These are phyloP conservation scores for Phytophthora meadii DNA, from an alignment of 352 stramenopile genomes.

Conservation along the genomic window DNA sequence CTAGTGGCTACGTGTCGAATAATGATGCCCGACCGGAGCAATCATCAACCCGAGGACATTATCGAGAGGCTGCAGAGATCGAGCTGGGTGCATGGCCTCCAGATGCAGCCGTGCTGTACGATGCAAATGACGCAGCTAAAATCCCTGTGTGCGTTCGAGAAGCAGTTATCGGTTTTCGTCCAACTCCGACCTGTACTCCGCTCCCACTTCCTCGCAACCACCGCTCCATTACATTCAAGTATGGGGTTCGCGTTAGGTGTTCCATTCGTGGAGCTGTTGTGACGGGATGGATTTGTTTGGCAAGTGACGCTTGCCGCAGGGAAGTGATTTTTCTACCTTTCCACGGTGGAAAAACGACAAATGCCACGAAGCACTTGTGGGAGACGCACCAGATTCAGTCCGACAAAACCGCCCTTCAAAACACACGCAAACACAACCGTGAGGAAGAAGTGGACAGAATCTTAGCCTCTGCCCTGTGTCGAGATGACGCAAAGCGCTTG, in stretches of 20 bases:
- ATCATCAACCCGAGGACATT: not conserved
- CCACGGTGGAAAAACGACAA: conserved; percentile 6
- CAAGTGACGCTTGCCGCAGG: conserved; percentile 1
- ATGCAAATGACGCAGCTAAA: not conserved
- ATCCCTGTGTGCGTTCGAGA: not conserved
- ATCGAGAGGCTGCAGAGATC: too few species aligned
- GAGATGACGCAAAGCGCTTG: conserved; percentile 1
- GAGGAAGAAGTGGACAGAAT: conserved; percentile 2
- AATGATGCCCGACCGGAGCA: not conserved
- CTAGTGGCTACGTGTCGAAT: not conserved
- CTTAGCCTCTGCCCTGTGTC: conserved; percentile 1
- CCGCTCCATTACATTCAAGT: not conserved
- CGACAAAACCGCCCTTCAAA: conserved; percentile 2
- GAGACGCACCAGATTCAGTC: conserved; percentile 2
- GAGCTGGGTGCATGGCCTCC: not conserved
- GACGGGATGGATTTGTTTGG: conserved; percentile 5
- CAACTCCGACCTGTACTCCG: conserved; percentile 1
- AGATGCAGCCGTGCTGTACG: not conserved
- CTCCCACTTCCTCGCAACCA: not conserved
- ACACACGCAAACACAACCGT: not conserved
- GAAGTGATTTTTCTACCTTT: conserved; percentile 3
- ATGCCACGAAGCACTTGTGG: not conserved
- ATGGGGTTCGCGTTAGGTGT: conserved; percentile 4
- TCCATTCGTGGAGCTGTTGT: not conserved
- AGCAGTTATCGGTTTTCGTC: not conserved